phyloP scores from a whole-genome alignment of 2,329 filamentous ascomycete genomes.

The Apiospora pterosperma region DNA sequence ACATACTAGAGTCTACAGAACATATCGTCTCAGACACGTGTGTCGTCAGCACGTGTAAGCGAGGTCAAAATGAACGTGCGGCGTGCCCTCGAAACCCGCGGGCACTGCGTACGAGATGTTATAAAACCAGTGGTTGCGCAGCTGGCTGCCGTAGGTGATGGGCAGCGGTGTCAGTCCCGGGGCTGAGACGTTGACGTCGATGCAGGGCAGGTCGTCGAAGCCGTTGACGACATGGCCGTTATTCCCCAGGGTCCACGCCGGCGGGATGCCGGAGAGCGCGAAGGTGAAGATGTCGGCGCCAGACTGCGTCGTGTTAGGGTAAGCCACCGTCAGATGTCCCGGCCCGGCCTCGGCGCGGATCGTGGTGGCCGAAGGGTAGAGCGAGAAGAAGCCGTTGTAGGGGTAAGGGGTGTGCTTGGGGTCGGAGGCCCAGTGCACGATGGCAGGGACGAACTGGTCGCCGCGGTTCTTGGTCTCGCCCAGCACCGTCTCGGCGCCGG shows the following conservation, averaged over 20 bases:
- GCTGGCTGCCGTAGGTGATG: constrained; percentile 31
- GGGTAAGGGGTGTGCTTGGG: constrained; percentile 34
- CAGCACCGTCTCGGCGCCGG: constrained; percentile 33
- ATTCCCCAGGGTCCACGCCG: constrained; percentile 30
- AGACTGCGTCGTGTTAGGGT: constrained; percentile 36
- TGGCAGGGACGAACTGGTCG: constrained; percentile 40
- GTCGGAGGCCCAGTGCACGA: constrained; percentile 43
- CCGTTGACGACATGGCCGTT: constrained; percentile 26
- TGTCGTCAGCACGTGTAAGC: constrained; percentile 22
- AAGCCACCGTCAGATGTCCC: constrained; percentile 30
- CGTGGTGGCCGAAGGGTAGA: constrained; percentile 40
- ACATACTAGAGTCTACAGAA: no score
- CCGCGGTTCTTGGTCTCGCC: constrained; percentile 33
- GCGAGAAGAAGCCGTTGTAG: constrained; percentile 34
- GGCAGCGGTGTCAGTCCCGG: constrained; percentile 32
- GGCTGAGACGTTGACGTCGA: constrained; percentile 34
- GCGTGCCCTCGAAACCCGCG: constrained; percentile 32
- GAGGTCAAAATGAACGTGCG: constrained; percentile 31
- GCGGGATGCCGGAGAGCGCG: constrained; percentile 34
- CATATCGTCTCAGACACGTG: not conserved
- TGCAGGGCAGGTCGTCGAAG: constrained; percentile 34
- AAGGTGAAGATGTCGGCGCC: constrained; percentile 37
- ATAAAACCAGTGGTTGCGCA: constrained; percentile 40
- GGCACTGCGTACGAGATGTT: constrained; percentile 45
- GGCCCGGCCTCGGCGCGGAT: constrained; percentile 34